These are phyloP conservation scores for Apiospora koreana DNA, from an alignment of 2,329 filamentous ascomycete species.

Conservation along the genomic window DNA sequence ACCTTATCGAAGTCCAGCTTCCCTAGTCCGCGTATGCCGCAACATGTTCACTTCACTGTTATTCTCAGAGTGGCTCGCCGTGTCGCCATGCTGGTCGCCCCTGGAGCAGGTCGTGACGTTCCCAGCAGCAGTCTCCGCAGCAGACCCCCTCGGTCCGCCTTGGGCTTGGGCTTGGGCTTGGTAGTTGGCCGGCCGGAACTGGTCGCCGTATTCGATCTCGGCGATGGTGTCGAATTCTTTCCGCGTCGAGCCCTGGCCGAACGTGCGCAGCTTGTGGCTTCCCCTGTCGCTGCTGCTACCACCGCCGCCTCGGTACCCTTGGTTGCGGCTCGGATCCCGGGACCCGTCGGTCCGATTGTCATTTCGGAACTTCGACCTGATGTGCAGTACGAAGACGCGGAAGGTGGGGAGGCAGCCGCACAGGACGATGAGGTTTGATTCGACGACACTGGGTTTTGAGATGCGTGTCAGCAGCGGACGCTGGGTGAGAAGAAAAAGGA, in stretches of 20 bases:
- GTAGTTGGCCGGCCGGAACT: not conserved
- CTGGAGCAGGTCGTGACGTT: not conserved
- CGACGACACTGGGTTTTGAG: slow-evolving; percentile 13
- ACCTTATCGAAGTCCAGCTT: too few species aligned
- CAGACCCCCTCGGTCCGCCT: not conserved
- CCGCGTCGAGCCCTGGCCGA: slow-evolving; percentile 10
- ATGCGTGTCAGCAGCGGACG: not conserved
- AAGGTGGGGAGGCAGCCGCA: slow-evolving; percentile 17
- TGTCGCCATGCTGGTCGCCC: not conserved
- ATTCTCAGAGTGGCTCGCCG: not conserved
- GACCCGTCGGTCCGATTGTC: not conserved
- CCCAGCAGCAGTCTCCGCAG: not conserved
- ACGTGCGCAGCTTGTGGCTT: slow-evolving; percentile 13
- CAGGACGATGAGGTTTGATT: slow-evolving; percentile 17
- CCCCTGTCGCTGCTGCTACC: not conserved
- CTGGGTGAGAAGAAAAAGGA: too few species aligned
- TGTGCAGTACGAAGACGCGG: slow-evolving; percentile 11
- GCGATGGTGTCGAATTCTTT: slow-evolving; percentile 13
- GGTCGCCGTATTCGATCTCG: slow-evolving; percentile 11
- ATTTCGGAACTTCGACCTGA: slow-evolving; percentile 1
- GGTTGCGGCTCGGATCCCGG: not conserved
- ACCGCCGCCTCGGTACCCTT: not conserved
- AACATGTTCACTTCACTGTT: not conserved
- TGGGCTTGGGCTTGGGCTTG: not conserved
- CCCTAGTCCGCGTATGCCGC: not conserved